phyloP scores from a whole-genome alignment of 2,329 filamentous ascomycete genomes.

The Sporothrix luriei region DNA sequence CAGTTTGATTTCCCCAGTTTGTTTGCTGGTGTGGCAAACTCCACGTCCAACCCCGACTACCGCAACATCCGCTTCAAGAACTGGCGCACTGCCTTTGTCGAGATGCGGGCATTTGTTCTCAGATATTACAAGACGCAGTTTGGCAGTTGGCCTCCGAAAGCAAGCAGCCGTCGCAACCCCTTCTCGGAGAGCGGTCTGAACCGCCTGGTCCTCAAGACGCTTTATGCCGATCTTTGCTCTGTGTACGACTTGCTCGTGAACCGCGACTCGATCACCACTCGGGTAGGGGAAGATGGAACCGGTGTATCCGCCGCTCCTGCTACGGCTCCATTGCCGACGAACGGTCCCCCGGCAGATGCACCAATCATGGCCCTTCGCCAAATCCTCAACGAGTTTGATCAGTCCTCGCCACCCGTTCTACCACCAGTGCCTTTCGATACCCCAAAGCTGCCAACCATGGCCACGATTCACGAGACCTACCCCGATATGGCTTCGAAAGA shows the following conservation, averaged over 20 bases:
- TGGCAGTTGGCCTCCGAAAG: constrained; percentile 84
- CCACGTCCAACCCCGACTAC: constrained; percentile 74
- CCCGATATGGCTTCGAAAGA: constrained; percentile 69
- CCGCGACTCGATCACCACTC: constrained; percentile 73
- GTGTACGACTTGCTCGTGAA: constrained; percentile 90
- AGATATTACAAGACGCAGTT: constrained; percentile 64
- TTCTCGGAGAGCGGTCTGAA: constrained; percentile 87
- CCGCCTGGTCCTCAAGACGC: constrained; percentile 73
- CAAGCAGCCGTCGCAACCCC: constrained; percentile 86
- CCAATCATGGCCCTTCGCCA: constrained; percentile 71
- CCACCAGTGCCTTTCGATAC: constrained; percentile 90
- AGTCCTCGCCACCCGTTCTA: constrained; percentile 82
- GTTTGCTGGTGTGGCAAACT: constrained; percentile 85
- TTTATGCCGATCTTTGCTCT: constrained; percentile 83
- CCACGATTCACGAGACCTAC: constrained; percentile 66
- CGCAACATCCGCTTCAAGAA: constrained; percentile 79
- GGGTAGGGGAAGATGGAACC: constrained; percentile 63
- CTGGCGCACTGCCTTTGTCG: constrained; percentile 75
- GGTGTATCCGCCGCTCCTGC: constrained; percentile 30
- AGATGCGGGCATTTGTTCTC: constrained; percentile 73
- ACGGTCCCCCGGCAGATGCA: constrained; percentile 54
- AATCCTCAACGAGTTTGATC: constrained; percentile 84
- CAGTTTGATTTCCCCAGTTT: constrained; percentile 90
- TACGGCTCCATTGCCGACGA: constrained; percentile 43
- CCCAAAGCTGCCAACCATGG: constrained; percentile 73